phyloP scores from a whole-genome alignment of 1,139 yeast genomes.

The Sugiyamaella sp. region DNA sequence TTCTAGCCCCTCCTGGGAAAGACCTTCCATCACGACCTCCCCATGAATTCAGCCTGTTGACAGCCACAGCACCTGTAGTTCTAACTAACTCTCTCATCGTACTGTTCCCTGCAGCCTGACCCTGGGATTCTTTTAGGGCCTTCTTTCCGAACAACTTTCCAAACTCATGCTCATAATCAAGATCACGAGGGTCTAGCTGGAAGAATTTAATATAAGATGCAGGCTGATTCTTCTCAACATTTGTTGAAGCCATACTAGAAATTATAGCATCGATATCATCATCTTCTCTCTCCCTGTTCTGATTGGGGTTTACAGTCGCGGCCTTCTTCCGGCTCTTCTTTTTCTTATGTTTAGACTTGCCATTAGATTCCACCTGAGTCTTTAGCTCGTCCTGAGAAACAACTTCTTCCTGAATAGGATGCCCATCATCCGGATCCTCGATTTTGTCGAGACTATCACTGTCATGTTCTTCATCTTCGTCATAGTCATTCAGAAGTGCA shows the following conservation, averaged over 20 bases:
- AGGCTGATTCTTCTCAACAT: not conserved
- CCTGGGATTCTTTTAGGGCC: conserved; percentile 48
- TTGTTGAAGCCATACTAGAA: conserved; percentile 1
- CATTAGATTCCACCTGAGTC: conserved; percentile 28
- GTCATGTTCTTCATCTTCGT: conserved; percentile 41
- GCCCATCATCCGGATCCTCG: conserved; percentile 27
- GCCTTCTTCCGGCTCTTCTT: conserved; percentile 29
- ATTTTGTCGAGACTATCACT: not conserved
- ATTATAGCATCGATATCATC: conserved; percentile 19
- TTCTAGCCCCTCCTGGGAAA: conserved; percentile 73
- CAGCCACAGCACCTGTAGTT: conserved; percentile 1
- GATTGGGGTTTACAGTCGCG: conserved; percentile 30
- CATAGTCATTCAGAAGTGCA: conserved; percentile 33
- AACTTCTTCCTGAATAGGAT: too few relatives aligned
- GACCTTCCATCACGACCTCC: conserved; percentile 75
- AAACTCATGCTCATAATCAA: conserved; percentile 83
- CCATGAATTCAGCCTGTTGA: conserved; percentile 75
- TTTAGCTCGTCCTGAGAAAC: too few relatives aligned
- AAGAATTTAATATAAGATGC: conserved; percentile 35
- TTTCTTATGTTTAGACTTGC: conserved; percentile 33
- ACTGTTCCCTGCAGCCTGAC: conserved; percentile 29
- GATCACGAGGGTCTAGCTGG: conserved; percentile 48
- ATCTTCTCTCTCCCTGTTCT: conserved; percentile 25
- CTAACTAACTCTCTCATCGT: not conserved
- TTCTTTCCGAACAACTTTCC: conserved; percentile 61